Evolutionary conservation across 148 eudicot species (phyloP), one percentile per base, ranked within the genome.

Genomic region (Pharnaceum exiguum): DNA sequence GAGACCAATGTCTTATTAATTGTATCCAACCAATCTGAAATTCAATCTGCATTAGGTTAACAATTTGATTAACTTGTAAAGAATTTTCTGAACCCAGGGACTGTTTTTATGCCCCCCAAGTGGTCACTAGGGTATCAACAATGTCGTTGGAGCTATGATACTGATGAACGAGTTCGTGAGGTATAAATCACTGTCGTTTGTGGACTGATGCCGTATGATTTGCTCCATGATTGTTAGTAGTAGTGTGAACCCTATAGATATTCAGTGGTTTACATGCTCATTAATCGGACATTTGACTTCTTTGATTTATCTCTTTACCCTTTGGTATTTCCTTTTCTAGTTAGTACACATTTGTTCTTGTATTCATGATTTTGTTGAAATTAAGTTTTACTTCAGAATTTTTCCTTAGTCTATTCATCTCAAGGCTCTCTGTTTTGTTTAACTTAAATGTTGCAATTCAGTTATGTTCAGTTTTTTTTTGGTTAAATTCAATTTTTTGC

Each of bases 71-170:
- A 53, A 45, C 35, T 23, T 31, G 36, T 59, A 24, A 28, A 35
- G 7, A 2, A 18, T 38, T 30, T 19, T 2, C 5, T 43, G 39
- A 23, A 55, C 16, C 13, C 58, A 93, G 99, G 99, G 44, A 86
- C 95, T 75, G 79, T 82, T 9, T 89, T 83, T 73, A 93, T 93
- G 99, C 99, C 99, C 1, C 99, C 99, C 45, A 93, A 93, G 77
- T 93, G 99, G 99, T 75, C 99, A 24, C 73, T 93, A 28, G 96
- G 99, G 3, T 93, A 93, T 71, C 99, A 93, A 32, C 99, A 93
- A 67, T 93, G 95, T 57, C 96, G 96, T 12, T 93, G 99, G 99
- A 93, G 99, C 80, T 93, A 93, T 71, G 53, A 31, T 35, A 68
- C 96, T 69, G 91, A 81, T 71, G 74, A 77, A 48, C 78, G 89